phyloP scores from a whole-genome alignment of 2,329 filamentous ascomycete genomes.

The Aspergillus tanneri region DNA sequence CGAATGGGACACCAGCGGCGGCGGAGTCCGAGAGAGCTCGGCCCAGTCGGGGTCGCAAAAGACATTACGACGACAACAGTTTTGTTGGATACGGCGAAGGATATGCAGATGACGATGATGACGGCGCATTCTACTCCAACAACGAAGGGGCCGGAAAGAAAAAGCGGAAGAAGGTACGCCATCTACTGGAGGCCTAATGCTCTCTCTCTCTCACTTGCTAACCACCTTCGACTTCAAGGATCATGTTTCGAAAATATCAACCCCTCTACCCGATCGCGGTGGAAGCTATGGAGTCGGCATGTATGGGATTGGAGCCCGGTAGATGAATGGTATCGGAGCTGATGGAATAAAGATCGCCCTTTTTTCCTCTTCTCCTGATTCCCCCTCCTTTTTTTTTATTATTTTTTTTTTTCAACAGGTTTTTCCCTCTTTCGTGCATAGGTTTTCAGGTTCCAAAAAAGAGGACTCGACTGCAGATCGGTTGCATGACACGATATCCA shows the following conservation, averaged over 20 bases:
- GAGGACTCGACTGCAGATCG: conserved; percentile 13
- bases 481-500: conserved; percentile 11
- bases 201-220: conserved; percentile 8
- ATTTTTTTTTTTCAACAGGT: conserved; percentile 15
- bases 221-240: conserved; percentile 31
- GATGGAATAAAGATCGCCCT: no score
- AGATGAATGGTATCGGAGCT: conserved; percentile 11
- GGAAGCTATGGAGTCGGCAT: conserved; percentile 47
- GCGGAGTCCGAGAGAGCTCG: conserved; percentile 39
- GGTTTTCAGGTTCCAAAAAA: conserved; percentile 21
- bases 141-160: conserved; percentile 46
- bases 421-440: conserved; percentile 23
- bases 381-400: conserved; percentile 16
- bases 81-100: conserved; percentile 54
- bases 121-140: conserved; percentile 45
- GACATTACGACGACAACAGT: conserved; percentile 52
- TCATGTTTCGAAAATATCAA: conserved; percentile 42
- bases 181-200: neutral
- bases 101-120: conserved; percentile 50
- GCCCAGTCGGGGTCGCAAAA: conserved; percentile 49
- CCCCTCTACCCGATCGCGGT: conserved; percentile 40
- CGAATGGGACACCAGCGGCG: conserved; percentile 27
- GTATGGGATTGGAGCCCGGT: conserved; percentile 47
- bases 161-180: conserved; percentile 50
- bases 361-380: conserved; percentile 15